A percentile compares a stretch with the other conserved stretches of the same genome.
Conservation (phyloP, 176 grass and related monocot genomes). For the Poa pratensis region DNA sequence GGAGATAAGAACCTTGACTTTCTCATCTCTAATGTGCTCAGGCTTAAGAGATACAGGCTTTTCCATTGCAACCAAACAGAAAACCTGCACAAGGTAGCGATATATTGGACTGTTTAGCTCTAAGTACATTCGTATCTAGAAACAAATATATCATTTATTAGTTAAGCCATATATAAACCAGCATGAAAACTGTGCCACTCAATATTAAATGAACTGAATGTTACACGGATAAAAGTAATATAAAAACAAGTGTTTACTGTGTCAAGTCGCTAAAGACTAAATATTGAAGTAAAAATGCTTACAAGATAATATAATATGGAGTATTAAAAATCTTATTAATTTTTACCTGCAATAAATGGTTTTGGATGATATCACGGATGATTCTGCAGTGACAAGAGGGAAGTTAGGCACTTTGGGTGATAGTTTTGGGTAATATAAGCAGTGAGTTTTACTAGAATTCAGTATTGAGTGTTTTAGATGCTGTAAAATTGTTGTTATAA, state of each 20-base stretch:
- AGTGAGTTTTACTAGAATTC: conserved; percentile 22
- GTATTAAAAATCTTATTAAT: conserved; percentile 32
- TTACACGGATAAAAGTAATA: background rate
- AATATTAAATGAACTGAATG: conserved; percentile 16
- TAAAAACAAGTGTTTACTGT: background rate
- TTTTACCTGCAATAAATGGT: conserved; percentile 95
- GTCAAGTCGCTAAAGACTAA: conserved; percentile 5
- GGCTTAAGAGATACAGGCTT: conserved; percentile 97
- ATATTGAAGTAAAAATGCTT: conserved; percentile 24
- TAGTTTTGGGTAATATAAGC: background rate
- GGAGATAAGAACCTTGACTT: conserved; percentile 91
- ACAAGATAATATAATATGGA: conserved; percentile 20
- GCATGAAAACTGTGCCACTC: conserved; percentile 4
- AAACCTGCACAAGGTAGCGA: conserved; percentile 63
- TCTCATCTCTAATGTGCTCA: conserved; percentile 99
- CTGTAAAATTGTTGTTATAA: background rate
- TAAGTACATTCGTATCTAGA: conserved; percentile 27
- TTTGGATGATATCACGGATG: conserved; percentile 99
- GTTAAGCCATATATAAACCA: conserved; percentile 23
- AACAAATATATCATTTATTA: conserved; percentile 21
- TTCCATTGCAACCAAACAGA: conserved; percentile 99
- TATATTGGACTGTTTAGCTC: background rate
- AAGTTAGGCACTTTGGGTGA: conserved; percentile 34
- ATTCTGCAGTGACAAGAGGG: conserved; percentile 75
- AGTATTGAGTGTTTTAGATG: conserved; percentile 20